Base-by-base conservation (phyloP, 176 grass and related monocot species). In the Tuctoria greenei region DNA sequence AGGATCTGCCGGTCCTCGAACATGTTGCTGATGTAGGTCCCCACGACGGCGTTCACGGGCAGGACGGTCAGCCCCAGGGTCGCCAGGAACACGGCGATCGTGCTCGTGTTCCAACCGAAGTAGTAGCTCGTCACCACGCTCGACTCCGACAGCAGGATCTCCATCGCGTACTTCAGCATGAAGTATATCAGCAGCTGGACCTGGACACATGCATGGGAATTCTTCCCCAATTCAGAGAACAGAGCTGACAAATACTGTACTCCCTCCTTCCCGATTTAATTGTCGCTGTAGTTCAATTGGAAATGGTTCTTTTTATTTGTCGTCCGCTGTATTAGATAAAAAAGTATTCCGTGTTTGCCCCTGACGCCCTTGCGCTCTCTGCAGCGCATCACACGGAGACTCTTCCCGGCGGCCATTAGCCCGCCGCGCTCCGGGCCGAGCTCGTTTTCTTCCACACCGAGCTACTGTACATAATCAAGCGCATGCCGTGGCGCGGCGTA, bases 151-250 rank as follows among this genome's bases (percentile, higher is more conserved):
- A 90, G 79, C 20, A 90, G 72, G 60, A 86, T 86, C 56, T 90
- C 88, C 83, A 83, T 83, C 23, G 83, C 79, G 81, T 86, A 90
- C 23, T 86, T 90, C 1, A 90, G 88, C 88, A 82, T 83, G 64
- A 90, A 86, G 66, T 90, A 90, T 2, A 90, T 86, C 57, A 82
- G 61, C 25, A 90, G 51, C 66, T 90, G 83, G 25, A 90, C 87
- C 68, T 50, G 45, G 45, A 20, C n/a, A 35, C 13, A 10, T n/a
- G n/a, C n/a, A 51, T 5, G 4, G 38, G 8, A 1, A 4, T 5
- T 16, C 17, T 51, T 51, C 17, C 17, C 17, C 7, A 4, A 4
- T 51, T 51, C 47, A 20, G 47, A 51, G 16, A 20, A 51, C 15
- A 17, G 47, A 7, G 31, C 47, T 17, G 47, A 51, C 15, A 20